These are phyloP conservation scores for Aspergillus hiratsukae DNA, from an alignment of 2,329 filamentous ascomycete genomes.

Conservation along the genomic window DNA sequence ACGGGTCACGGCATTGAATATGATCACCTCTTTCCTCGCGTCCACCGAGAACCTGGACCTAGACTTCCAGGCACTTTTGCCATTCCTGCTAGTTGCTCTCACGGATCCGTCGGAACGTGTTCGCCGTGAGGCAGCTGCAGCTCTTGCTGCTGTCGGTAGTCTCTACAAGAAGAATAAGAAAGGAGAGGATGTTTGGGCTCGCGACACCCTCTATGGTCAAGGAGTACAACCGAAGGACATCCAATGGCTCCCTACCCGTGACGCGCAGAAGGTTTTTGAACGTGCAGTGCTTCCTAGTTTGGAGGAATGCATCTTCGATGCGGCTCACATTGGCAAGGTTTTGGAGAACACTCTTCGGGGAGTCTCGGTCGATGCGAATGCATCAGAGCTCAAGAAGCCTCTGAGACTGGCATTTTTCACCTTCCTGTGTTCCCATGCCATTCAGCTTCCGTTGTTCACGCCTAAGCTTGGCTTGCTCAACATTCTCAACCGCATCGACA, in stretches of 20 bases:
- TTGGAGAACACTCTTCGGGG: slow-evolving; percentile 60
- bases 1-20: slow-evolving; percentile 64
- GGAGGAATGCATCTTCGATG: slow-evolving; percentile 82
- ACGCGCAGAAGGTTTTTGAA: slow-evolving; percentile 58
- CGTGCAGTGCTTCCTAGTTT: slow-evolving; percentile 67
- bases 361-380: slow-evolving; percentile 32
- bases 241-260: slow-evolving; percentile 56
- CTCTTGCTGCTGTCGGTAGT: slow-evolving; percentile 55
- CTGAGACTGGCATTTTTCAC: slow-evolving; percentile 61
- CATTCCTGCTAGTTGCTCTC: slow-evolving; percentile 72
- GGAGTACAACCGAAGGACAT: slow-evolving; percentile 45
- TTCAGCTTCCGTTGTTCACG: slow-evolving; percentile 61
- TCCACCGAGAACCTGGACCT: slow-evolving; percentile 47
- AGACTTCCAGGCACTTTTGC: slow-evolving; percentile 76
- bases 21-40: slow-evolving; percentile 53
- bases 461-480: slow-evolving; percentile 70
- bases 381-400: slow-evolving; percentile 58
- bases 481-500: slow-evolving; percentile 66
- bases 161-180: slow-evolving; percentile 48
- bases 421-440: slow-evolving; percentile 69
- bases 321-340: slow-evolving; percentile 62
- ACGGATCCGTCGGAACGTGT: slow-evolving; percentile 71
- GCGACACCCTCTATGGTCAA: slow-evolving; percentile 61
- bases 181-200: slow-evolving; percentile 53
- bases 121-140: slow-evolving; percentile 67